These are phyloP conservation scores for Rhypophila decipiens DNA, from an alignment of 495 filamentous ascomycete species.

Conservation along the genomic window DNA sequence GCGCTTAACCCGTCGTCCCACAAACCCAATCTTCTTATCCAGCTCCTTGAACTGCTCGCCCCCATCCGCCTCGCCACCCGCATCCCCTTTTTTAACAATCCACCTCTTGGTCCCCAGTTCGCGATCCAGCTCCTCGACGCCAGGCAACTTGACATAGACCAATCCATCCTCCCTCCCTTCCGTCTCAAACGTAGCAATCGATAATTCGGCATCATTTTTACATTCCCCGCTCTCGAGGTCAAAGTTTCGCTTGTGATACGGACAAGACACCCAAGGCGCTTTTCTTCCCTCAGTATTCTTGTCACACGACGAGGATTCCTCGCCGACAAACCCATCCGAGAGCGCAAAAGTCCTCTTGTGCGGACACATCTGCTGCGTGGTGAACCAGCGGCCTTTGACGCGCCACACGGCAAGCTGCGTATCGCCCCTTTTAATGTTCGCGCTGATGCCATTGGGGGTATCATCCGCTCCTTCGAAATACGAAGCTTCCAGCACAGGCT, in stretches of 20 bases:
- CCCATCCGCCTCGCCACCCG: too few relatives aligned
- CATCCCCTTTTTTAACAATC: slow-evolving; percentile 74
- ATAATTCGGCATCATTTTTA: slow-evolving; percentile 67
- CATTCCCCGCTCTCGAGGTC: slow-evolving; percentile 69
- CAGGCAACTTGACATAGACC: slow-evolving; percentile 82
- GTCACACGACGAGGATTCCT: slow-evolving; percentile 50
- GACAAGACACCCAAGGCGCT: slow-evolving; percentile 82
- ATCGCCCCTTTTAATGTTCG: slow-evolving; percentile 79
- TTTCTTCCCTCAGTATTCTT: slow-evolving; percentile 23
- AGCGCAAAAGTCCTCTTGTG: slow-evolving; percentile 91
- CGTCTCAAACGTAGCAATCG: slow-evolving; percentile 78
- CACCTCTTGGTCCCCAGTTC: slow-evolving; percentile 76
- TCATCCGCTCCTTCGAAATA: slow-evolving; percentile 64
- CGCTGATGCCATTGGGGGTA: slow-evolving; percentile 59
- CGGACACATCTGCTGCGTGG: slow-evolving; percentile 97
- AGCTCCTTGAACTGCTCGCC: slow-evolving; percentile 59
- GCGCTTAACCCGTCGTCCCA: slow-evolving; percentile 32
- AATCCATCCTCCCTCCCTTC: slow-evolving; percentile 74
- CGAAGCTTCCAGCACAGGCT: slow-evolving; percentile 68
- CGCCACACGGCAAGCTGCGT: slow-evolving; percentile 92
- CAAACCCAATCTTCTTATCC: slow-evolving; percentile 54
- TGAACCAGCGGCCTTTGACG: slow-evolving; percentile 74
- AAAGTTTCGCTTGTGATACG: slow-evolving; percentile 90
- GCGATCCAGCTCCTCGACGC: slow-evolving; percentile 77
- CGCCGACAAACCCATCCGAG: slow-evolving; percentile 82